Percentiles rank a stretch among this genome's conserved stretches.
Conservation (phyloP, 768 basidiomycete species). For the Dentipellis fragilis region DNA sequence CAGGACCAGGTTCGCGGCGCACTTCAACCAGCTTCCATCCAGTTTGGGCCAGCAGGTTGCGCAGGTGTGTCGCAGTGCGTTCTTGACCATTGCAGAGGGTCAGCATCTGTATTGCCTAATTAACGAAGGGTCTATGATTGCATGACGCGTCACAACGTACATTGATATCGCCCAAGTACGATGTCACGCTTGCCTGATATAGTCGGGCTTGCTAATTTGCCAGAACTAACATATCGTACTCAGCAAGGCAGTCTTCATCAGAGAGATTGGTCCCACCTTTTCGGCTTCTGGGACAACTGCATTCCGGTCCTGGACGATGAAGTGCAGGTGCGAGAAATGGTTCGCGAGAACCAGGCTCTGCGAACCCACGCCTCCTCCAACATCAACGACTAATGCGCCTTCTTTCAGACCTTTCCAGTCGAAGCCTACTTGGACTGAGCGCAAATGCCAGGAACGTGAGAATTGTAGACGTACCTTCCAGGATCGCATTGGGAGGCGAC, state of each 20-base stretch:
- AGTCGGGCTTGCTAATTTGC: background rate
- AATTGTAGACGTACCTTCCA: background rate
- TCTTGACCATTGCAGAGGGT: too few species aligned
- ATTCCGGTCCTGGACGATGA: conserved; percentile 38
- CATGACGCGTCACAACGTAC: conserved; percentile 2
- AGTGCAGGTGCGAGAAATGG: conserved; percentile 29
- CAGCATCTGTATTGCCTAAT: too few species aligned
- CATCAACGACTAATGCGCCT: conserved; percentile 51
- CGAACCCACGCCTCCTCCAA: conserved; percentile 20
- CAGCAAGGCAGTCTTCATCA: background rate
- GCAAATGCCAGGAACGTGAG: background rate
- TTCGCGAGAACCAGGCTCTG: conserved; percentile 33
- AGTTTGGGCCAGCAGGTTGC: too few species aligned
- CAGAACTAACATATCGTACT: background rate
- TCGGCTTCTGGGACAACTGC: background rate
- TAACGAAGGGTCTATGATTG: too few species aligned
- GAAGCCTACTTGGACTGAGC: background rate
- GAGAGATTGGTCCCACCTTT: background rate
- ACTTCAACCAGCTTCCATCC: too few species aligned
- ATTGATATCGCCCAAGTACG: conserved; percentile 13
- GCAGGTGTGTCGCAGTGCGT: too few species aligned
- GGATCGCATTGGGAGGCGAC: background rate
- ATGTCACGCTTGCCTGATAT: conserved; percentile 1
- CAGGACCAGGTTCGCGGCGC: too few species aligned
- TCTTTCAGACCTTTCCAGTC: conserved; percentile 22